A percentile compares a stretch with the other conserved stretches of the same genome.
Conservation (phyloP, 2,329 filamentous ascomycete species). For the Alternaria viburni region DNA sequence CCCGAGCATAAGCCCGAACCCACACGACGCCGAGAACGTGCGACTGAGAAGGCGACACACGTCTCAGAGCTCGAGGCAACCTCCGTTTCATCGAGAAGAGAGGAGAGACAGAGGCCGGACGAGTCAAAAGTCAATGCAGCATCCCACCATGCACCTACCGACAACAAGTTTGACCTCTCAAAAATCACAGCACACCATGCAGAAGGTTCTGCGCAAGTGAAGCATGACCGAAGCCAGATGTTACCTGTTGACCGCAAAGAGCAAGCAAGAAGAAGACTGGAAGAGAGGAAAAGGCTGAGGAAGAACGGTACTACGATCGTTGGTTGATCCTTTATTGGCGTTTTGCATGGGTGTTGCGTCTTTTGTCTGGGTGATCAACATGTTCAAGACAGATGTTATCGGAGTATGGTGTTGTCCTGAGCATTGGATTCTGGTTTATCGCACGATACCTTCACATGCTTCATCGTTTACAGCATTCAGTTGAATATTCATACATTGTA, state of each 20-base stretch:
- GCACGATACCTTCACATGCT: constrained; percentile 30
- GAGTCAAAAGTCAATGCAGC: background rate
- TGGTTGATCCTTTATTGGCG: background rate
- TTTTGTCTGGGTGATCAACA: background rate
- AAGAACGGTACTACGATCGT: constrained; percentile 18
- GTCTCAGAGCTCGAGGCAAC: constrained; percentile 11
- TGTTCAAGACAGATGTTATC: background rate
- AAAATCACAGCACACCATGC: constrained; percentile 34
- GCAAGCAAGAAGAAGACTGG: constrained; percentile 33
- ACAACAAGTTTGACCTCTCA: constrained; percentile 28
- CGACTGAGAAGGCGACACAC: background rate
- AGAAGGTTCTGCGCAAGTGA: constrained; percentile 27
- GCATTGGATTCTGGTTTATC: constrained; percentile 19
- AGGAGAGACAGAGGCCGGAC: background rate
- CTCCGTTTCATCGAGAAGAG: constrained; percentile 2
- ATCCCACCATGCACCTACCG: constrained; percentile 10
- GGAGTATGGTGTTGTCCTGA: background rate
- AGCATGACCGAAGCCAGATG: constrained; percentile 25
- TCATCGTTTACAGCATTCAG: constrained; percentile 3
- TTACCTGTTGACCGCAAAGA: constrained; percentile 33
- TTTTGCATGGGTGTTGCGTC: background rate
- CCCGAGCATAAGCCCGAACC: constrained; percentile 4
- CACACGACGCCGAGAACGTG: background rate
- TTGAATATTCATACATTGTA: constrained; percentile 12
- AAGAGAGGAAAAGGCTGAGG: constrained; percentile 36